Evolutionary conservation across 352 stramenopile species (phyloP).

Genomic region (Lagenidium sp.): DNA sequence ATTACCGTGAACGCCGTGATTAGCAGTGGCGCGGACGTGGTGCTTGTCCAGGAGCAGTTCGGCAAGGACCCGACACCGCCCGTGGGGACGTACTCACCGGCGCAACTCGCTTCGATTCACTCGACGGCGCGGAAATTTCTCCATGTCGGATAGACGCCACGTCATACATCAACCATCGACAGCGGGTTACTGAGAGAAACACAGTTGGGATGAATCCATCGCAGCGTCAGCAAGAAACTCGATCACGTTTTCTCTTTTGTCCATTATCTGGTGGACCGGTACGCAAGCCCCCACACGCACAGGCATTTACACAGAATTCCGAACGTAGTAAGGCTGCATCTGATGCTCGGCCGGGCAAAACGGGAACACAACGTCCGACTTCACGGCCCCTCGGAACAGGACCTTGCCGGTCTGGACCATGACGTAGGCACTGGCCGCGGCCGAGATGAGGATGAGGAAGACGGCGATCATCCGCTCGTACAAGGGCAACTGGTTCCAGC

Average conservation of each 20-base stretch:
- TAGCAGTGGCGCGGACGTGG: constrained; percentile 47
- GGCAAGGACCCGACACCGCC: constrained; percentile 19
- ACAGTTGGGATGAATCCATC: too few relatives aligned
- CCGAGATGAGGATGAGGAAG: constrained; percentile 33
- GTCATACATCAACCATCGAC: too few relatives aligned
- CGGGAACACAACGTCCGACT: too few relatives aligned
- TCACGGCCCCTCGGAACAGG: constrained; percentile 22
- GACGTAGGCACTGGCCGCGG: constrained; percentile 34
- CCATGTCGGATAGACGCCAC: constrained; percentile 20
- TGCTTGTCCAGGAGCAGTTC: constrained; percentile 55
- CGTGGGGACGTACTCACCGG: constrained; percentile 24
- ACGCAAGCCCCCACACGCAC: too few relatives aligned
- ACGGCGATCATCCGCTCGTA: constrained; percentile 26
- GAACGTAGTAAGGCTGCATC: too few relatives aligned
- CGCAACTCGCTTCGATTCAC: constrained; percentile 30
- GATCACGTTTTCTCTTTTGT: too few relatives aligned
- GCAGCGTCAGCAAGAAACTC: too few relatives aligned
- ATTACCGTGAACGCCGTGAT: constrained; percentile 39
- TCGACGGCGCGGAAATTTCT: constrained; percentile 23
- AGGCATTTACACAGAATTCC: too few relatives aligned
- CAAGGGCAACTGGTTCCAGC: constrained; percentile 31
- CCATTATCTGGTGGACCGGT: too few relatives aligned
- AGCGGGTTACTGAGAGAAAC: too few relatives aligned
- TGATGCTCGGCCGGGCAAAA: constrained; percentile 36
- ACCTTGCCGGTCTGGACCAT: constrained; percentile 35